Evolutionary conservation across 129 eudicot species (phyloP).

Genomic region (Flaveria bidentis): DNA sequence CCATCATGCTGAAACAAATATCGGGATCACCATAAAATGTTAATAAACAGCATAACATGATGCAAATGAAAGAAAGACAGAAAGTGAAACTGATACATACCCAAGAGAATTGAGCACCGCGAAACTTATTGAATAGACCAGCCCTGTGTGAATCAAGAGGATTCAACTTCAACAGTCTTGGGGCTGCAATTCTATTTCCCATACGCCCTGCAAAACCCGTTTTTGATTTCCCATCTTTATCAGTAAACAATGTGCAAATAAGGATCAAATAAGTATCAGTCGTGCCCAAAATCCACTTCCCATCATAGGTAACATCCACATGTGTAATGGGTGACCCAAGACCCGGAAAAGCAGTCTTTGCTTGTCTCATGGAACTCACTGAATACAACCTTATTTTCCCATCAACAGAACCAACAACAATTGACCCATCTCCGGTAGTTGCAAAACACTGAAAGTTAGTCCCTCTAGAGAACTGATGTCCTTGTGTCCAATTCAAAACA

Average conservation of each 20-base stretch:
- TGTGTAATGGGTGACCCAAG: conserved; percentile 97
- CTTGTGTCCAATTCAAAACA: conserved; percentile 93
- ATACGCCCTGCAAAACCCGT: conserved; percentile 92
- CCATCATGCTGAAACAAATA: no score
- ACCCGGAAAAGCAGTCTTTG: conserved; percentile 97
- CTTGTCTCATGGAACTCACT: conserved; percentile 78
- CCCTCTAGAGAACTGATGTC: conserved; percentile 94
- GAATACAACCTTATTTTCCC: conserved; percentile 94
- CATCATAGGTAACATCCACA: conserved; percentile 97
- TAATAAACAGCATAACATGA: background rate
- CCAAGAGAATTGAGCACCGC: conserved; percentile 95
- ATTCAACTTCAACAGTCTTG: conserved; percentile 82
- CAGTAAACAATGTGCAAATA: conserved; percentile 79
- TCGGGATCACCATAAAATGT: conserved; percentile 7
- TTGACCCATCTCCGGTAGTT: conserved; percentile 97
- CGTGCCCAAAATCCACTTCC: conserved; percentile 95
- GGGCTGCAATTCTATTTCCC: conserved; percentile 87
- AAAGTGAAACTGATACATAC: conserved; percentile 47
- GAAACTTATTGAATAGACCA: conserved; percentile 78
- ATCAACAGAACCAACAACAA: conserved; percentile 95
- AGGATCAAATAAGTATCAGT: conserved; percentile 91
- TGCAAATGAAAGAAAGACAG: conserved; percentile 7
- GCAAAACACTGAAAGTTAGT: conserved; percentile 98
- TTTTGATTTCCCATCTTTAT: conserved; percentile 89
- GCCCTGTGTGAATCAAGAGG: conserved; percentile 94